A percentile compares a stretch with the other conserved stretches of the same genome.
Conservation (phyloP, 768 basidiomycete genomes). For the Boletus rubropictus region DNA sequence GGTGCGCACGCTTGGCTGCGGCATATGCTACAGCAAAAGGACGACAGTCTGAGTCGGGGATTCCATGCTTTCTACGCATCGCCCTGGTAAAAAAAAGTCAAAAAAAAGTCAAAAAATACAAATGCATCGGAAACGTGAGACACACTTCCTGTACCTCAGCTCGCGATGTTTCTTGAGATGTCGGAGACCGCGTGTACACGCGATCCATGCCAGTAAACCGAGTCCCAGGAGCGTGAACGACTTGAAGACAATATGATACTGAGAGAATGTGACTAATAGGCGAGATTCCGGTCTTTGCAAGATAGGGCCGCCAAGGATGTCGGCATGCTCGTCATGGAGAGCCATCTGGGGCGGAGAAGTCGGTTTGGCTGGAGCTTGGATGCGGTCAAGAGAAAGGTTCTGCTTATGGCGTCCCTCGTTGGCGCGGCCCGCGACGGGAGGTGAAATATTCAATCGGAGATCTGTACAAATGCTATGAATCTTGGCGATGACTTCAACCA, state of each 20-base stretch:
- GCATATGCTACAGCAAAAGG: slow-evolving; percentile 88
- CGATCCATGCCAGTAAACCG: slow-evolving; percentile 32
- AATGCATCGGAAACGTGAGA: slow-evolving; percentile 3
- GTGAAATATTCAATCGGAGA: slow-evolving; percentile 23
- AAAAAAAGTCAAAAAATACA: slow-evolving; percentile 6
- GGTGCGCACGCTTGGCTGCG: slow-evolving; percentile 53
- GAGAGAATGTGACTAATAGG: slow-evolving; percentile 30
- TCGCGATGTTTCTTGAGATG: slow-evolving; percentile 56
- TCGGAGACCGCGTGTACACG: slow-evolving; percentile 36
- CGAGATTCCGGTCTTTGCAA: slow-evolving; percentile 32
- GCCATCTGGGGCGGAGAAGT: slow-evolving; percentile 39
- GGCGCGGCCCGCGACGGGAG: slow-evolving; percentile 20
- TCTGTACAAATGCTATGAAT: not conserved
- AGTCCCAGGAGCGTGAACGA: slow-evolving; percentile 33
- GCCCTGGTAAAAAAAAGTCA: slow-evolving; percentile 38
- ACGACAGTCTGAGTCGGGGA: slow-evolving; percentile 75
- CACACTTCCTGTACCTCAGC: slow-evolving; percentile 59
- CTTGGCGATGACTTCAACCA: no score
- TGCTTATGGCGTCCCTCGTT: slow-evolving; percentile 8
- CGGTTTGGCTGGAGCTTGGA: slow-evolving; percentile 17
- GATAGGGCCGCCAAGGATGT: slow-evolving; percentile 62
- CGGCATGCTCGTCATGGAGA: slow-evolving; percentile 53
- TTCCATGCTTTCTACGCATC: slow-evolving; percentile 73
- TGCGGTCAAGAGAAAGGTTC: slow-evolving; percentile 18
- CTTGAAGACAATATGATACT: slow-evolving; percentile 34